Conservation (phyloP, 2,329 filamentous ascomycete genomes). For the Helotiales sp. region DNA sequence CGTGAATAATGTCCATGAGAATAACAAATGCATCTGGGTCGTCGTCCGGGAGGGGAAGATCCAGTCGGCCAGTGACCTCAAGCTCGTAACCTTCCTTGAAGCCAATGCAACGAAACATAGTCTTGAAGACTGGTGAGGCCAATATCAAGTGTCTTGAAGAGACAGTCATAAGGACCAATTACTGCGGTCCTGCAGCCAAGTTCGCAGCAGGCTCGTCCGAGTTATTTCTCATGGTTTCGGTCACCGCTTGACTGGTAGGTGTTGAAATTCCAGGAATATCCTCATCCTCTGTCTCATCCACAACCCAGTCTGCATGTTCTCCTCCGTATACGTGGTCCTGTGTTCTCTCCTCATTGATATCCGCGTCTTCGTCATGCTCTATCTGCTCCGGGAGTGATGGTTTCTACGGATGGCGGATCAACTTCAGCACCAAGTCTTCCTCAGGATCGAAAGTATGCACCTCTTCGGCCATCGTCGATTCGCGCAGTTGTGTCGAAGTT, state of each 20-base stretch:
- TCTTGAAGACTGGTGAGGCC: constrained; percentile 8
- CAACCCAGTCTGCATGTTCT: no score
- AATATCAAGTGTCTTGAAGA: constrained; percentile 13
- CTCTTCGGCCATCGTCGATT: neutral
- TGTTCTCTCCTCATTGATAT: neutral
- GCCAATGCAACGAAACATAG: neutral
- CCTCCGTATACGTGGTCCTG: no score
- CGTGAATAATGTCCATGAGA: constrained; percentile 16
- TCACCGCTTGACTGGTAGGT: no score
- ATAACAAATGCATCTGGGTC: constrained; percentile 9
- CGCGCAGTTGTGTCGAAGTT: no score
- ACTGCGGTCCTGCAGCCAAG: no score
- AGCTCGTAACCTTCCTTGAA: constrained; percentile 8
- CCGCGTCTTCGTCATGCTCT: neutral
- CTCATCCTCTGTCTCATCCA: no score
- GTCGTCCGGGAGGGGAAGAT: constrained; percentile 7
- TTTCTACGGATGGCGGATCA: neutral
- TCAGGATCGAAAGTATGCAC: constrained; percentile 8
- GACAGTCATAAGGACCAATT: constrained; percentile 2
- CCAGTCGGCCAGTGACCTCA: neutral
- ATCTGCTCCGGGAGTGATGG: neutral
- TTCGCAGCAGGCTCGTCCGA: neutral
- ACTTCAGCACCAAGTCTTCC: constrained; percentile 3
- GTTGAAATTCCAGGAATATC: no score
- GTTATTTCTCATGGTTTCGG: neutral